Evolutionary conservation across 2,329 filamentous ascomycete genomes (phyloP).

Genomic region (Xylariaceae sp.): DNA sequence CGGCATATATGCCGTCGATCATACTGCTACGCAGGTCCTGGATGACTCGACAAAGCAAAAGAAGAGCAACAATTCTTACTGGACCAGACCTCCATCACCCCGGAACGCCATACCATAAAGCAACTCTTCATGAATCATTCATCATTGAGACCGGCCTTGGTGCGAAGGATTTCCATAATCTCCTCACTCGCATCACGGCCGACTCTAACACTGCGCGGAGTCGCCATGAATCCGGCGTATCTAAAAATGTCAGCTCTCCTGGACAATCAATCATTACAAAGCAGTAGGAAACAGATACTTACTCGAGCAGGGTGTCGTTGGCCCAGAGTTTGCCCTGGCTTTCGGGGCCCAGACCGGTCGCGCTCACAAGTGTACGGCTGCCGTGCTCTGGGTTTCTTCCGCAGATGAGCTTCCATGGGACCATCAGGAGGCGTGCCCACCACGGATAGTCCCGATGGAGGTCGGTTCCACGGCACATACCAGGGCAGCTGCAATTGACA

Average conservation of each 20-base stretch:
- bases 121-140: background rate
- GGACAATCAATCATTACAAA: background rate
- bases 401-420: conserved; percentile 9
- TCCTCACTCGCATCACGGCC: conserved; percentile 3
- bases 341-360: conserved; percentile 9
- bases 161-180: conserved; percentile 5
- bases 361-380: conserved; percentile 11
- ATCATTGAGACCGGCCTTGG: background rate
- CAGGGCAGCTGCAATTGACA: conserved; percentile 12
- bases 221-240: conserved; percentile 6
- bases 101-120: background rate
- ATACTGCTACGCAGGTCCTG: too few relatives aligned
- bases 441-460: conserved; percentile 6
- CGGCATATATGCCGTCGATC: too few relatives aligned
- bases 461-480: conserved; percentile 12
- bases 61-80: background rate
- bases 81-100: background rate
- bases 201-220: conserved; percentile 1
- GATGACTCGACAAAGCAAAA: too few relatives aligned
- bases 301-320: conserved; percentile 6
- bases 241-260: background rate
- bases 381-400: conserved; percentile 11
- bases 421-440: background rate
- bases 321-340: conserved; percentile 13
- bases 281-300: background rate